Evolutionary conservation across 768 basidiomycete genomes (phyloP).

Genomic region (Lenzites betulinus): DNA sequence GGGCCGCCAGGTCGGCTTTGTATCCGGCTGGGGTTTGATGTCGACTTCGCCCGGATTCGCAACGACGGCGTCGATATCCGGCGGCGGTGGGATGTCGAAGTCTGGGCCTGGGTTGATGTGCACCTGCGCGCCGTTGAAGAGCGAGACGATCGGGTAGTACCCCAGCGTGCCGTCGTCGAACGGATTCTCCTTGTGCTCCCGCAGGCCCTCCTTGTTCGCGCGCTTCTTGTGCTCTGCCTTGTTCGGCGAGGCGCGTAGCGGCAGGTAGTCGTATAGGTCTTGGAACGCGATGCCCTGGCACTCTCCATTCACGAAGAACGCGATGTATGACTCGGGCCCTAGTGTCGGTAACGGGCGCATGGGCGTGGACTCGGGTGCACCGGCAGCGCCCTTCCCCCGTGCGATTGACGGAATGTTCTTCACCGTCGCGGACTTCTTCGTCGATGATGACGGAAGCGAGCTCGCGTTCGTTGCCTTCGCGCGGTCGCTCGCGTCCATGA

Average conservation of each 20-base stretch:
- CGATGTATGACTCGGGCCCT: constrained; percentile 64
- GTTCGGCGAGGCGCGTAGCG: constrained; percentile 64
- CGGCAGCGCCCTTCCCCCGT: constrained; percentile 39
- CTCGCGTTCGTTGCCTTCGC: constrained; percentile 57
- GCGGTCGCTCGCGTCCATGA: constrained; percentile 70
- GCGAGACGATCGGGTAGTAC: constrained; percentile 93
- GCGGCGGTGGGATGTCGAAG: constrained; percentile 79
- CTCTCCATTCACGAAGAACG: constrained; percentile 92
- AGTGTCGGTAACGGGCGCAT: constrained; percentile 69
- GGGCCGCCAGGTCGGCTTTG: constrained; percentile 67
- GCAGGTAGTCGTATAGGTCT: constrained; percentile 89
- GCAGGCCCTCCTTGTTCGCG: constrained; percentile 60
- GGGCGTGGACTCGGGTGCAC: constrained; percentile 36
- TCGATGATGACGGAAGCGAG: constrained; percentile 54
- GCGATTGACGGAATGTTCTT: constrained; percentile 66
- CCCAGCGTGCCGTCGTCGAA: constrained; percentile 95
- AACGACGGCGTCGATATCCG: constrained; percentile 72
- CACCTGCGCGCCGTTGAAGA: constrained; percentile 89
- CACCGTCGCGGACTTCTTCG: constrained; percentile 67
- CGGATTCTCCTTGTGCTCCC: constrained; percentile 77
- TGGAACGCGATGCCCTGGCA: constrained; percentile 81
- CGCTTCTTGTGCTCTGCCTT: constrained; percentile 69
- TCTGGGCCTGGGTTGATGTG: constrained; percentile 86
- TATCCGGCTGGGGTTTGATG: constrained; percentile 32
- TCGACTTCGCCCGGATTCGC: constrained; percentile 33